Percentiles rank a stretch among this genome's conserved stretches.
Conservation (phyloP, 179 eudicot species). For the Sideroxylon spinosum region DNA sequence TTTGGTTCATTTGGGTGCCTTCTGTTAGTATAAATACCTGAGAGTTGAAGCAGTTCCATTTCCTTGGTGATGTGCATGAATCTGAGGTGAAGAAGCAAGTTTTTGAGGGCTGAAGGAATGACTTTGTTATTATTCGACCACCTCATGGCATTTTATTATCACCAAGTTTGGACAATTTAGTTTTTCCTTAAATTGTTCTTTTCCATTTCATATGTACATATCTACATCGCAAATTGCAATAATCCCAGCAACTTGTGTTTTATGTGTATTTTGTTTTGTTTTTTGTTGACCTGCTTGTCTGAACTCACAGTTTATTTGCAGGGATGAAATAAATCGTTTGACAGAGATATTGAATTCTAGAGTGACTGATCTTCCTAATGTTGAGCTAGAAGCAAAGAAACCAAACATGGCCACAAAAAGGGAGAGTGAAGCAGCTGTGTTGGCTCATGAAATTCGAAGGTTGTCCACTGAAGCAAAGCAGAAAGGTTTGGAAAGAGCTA, state of each 20-base stretch:
- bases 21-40: neutral
- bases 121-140: neutral
- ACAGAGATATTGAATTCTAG: slow-evolving; percentile 68
- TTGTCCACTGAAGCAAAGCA: slow-evolving; percentile 22
- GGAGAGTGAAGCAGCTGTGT: slow-evolving; percentile 29
- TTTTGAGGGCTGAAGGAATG: slow-evolving; percentile 4
- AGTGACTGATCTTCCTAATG: slow-evolving; percentile 29
- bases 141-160: neutral
- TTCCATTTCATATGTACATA: neutral
- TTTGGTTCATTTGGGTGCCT: neutral
- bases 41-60: neutral
- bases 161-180: neutral
- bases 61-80: slow-evolving; percentile 7
- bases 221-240: no score
- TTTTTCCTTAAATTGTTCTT: neutral
- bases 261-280: neutral
- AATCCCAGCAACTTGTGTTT: no score
- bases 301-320: slow-evolving; percentile 27
- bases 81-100: neutral
- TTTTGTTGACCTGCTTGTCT: slow-evolving; percentile 8
- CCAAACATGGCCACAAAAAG: slow-evolving; percentile 20
- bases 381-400: slow-evolving; percentile 34
- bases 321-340: slow-evolving; percentile 71
- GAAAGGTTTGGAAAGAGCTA: slow-evolving; percentile 29
- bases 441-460: slow-evolving; percentile 31